Evolutionary conservation across 179 eudicot genomes (phyloP).

Genomic region (Beta corolliflora): DNA sequence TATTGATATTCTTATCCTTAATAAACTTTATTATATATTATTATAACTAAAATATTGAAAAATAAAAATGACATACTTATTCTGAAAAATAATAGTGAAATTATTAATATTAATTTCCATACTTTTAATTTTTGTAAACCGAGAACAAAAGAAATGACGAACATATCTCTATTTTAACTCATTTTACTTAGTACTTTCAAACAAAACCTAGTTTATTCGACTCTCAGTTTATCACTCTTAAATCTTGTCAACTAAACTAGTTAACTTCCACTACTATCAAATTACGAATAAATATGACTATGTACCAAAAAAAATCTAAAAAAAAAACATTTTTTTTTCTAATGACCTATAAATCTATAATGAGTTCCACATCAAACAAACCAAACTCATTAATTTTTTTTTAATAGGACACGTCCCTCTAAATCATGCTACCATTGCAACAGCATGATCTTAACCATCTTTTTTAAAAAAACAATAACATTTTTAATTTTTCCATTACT

Average conservation of each 20-base stretch:
- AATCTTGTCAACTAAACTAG: background rate
- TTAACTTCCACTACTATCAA: background rate
- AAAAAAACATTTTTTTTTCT: background rate
- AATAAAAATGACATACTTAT: too few relatives aligned
- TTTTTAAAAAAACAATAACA: background rate
- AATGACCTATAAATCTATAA: background rate
- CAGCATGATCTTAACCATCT: background rate
- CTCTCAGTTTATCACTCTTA: background rate
- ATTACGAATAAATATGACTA: background rate
- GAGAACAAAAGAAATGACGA: too few relatives aligned
- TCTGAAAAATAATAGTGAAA: too few relatives aligned
- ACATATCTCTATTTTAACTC: too few relatives aligned
- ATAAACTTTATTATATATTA: too few relatives aligned
- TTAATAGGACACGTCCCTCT: constrained; percentile 14
- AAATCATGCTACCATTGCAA: background rate
- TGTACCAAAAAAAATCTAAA: background rate
- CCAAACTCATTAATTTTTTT: background rate
- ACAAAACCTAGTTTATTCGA: too few relatives aligned
- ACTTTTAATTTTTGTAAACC: too few relatives aligned
- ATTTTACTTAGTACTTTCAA: too few relatives aligned
- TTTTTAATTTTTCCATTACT: background rate
- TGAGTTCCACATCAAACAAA: background rate
- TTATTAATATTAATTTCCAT: too few relatives aligned
- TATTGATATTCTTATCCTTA: too few relatives aligned
- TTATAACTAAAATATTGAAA: too few relatives aligned